Conservation (phyloP, 768 basidiomycete genomes). For the Grammothele lineata region DNA sequence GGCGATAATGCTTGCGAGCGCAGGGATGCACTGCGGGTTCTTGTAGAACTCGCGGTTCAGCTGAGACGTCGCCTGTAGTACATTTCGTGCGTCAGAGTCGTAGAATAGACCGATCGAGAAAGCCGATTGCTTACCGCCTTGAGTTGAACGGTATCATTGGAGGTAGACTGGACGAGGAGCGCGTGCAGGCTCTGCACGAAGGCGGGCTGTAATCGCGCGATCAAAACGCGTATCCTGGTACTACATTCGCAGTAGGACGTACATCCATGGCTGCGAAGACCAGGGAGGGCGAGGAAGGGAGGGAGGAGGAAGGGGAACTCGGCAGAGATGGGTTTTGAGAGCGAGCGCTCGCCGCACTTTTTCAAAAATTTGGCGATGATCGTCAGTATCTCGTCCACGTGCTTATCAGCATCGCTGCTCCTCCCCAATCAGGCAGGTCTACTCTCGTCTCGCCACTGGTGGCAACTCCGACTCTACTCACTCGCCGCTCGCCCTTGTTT, state of each 20-base stretch:
- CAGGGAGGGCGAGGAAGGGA: constrained; percentile 3
- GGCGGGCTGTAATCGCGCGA: constrained; percentile 41
- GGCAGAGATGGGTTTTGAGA: neutral
- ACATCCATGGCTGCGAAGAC: constrained; percentile 12
- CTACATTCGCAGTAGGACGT: no score
- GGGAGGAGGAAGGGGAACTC: constrained; percentile 1
- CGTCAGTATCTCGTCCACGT: neutral
- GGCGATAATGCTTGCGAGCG: constrained; percentile 82
- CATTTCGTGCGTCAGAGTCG: neutral
- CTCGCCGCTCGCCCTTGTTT: no score
- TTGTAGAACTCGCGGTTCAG: constrained; percentile 94
- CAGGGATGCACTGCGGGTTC: constrained; percentile 84
- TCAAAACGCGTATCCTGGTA: neutral
- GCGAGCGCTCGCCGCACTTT: neutral
- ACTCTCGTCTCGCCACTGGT: no score
- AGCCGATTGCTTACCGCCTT: constrained; percentile 66
- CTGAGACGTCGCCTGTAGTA: constrained; percentile 75
- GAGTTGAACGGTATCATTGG: constrained; percentile 84
- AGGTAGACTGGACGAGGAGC: constrained; percentile 80
- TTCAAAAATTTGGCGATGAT: neutral
- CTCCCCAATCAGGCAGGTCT: no score
- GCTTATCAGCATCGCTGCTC: neutral
- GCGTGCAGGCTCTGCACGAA: constrained; percentile 81
- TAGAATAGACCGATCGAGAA: constrained; percentile 5
- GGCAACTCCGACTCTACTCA: no score